These are phyloP conservation scores for Melastoma malabathricum DNA, from an alignment of 345 rosid genomes.

Conservation along the genomic window DNA sequence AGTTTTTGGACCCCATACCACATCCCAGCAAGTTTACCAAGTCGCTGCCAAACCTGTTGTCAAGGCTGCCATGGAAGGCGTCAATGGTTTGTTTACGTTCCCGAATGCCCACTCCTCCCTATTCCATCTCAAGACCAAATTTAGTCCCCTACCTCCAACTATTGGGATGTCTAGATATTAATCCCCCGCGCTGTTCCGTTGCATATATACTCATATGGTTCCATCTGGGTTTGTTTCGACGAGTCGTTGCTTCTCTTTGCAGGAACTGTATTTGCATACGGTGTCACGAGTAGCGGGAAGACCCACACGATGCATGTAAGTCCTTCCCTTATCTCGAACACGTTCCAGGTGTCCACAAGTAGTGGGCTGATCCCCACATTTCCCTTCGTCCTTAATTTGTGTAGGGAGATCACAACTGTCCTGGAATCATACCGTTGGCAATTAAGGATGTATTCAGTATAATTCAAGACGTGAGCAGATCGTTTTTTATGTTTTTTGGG, in stretches of 20 bases:
- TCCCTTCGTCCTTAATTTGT: too few relatives aligned
- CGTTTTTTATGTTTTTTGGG: slow-evolving; percentile 3
- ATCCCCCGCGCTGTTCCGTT: too few relatives aligned
- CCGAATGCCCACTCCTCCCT: background rate
- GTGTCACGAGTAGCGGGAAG: slow-evolving; percentile 95
- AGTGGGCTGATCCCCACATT: slow-evolving; percentile 5
- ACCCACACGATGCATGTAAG: slow-evolving; percentile 98
- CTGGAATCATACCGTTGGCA: slow-evolving; percentile 85
- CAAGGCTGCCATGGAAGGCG: slow-evolving; percentile 98
- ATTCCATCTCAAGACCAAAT: too few relatives aligned
- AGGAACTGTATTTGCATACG: slow-evolving; percentile 98
- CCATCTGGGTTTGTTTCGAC: too few relatives aligned
- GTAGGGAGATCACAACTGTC: slow-evolving; percentile 97
- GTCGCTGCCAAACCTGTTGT: slow-evolving; percentile 95
- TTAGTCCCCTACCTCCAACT: too few relatives aligned
- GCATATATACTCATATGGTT: too few relatives aligned
- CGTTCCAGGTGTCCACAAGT: background rate
- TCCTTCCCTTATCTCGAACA: background rate
- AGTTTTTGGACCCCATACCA: slow-evolving; percentile 61
- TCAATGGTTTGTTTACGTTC: slow-evolving; percentile 75
- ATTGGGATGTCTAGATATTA: too few relatives aligned
- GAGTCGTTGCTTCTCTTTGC: slow-evolving; percentile 9
- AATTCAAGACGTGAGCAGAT: slow-evolving; percentile 82
- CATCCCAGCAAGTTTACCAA: slow-evolving; percentile 75
- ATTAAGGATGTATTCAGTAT: slow-evolving; percentile 90